A percentile compares a stretch with the other conserved stretches of the same genome.
Evolutionary conservation across 805 yeast genomes (phyloP).

Genomic region (Blastobotrys attinorum): DNA sequence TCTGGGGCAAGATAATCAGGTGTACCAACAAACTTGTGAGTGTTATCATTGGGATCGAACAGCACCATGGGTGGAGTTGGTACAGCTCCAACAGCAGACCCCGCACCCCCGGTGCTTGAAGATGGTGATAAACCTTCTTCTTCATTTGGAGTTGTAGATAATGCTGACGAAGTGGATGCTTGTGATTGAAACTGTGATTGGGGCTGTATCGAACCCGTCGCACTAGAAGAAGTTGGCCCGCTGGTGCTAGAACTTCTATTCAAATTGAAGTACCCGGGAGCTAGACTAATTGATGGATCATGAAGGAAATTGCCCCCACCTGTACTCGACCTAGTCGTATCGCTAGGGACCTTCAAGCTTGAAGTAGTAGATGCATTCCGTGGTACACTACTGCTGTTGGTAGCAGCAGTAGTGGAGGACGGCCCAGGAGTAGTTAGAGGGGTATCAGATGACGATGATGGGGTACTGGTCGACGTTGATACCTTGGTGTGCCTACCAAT

Average conservation of each 20-base stretch:
- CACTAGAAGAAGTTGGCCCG: background rate
- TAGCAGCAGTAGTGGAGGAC: conserved; percentile 3
- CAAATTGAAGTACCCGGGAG: conserved; percentile 22
- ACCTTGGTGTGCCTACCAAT: conserved; percentile 56
- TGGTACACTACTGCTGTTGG: background rate
- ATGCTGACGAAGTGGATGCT: background rate
- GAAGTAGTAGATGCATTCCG: background rate
- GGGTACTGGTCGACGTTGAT: background rate
- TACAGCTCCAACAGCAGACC: too few relatives aligned
- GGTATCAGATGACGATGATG: conserved; percentile 2
- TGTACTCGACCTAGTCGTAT: background rate
- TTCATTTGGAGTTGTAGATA: conserved; percentile 5
- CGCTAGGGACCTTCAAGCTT: background rate
- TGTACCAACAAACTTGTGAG: conserved; percentile 81
- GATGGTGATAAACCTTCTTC: background rate
- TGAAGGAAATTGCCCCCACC: conserved; percentile 9
- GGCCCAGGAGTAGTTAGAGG: background rate
- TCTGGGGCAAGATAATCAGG: conserved; percentile 98
- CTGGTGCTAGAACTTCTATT: conserved; percentile 1
- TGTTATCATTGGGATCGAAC: conserved; percentile 60
- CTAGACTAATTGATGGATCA: conserved; percentile 24
- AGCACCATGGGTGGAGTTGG: conserved; percentile 27
- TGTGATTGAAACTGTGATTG: too few relatives aligned
- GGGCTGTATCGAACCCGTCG: too few relatives aligned
- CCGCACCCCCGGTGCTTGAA: background rate